These are phyloP conservation scores for Oxalis stricta DNA, from an alignment of 441 rosid species.

Conservation along the genomic window DNA sequence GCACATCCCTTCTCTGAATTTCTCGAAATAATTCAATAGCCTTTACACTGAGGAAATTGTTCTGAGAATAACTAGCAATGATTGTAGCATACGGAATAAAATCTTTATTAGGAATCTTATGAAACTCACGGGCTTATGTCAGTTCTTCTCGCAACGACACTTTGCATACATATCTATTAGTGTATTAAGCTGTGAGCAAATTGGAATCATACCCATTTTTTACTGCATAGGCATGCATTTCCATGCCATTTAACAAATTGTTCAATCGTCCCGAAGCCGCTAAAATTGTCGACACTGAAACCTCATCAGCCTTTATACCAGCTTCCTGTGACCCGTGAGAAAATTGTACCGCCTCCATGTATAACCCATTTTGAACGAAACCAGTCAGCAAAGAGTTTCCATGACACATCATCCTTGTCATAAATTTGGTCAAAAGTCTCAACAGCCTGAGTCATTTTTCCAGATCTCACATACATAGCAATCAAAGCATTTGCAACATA, in stretches of 20 bases:
- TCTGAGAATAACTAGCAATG: constrained; percentile 67
- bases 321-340: constrained; percentile 31
- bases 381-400: constrained; percentile 72
- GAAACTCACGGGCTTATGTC: constrained; percentile 46
- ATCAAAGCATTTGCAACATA: constrained; percentile 59
- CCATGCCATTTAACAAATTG: constrained; percentile 57
- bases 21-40: constrained; percentile 39
- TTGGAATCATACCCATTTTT: constrained; percentile 41
- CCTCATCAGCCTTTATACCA: constrained; percentile 45
- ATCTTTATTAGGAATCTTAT: constrained; percentile 42
- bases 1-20: constrained; percentile 26
- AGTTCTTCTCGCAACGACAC: constrained; percentile 35
- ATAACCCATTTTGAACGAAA: constrained; percentile 48
- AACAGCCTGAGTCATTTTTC: constrained; percentile 33
- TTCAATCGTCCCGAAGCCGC: constrained; percentile 52
- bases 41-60: constrained; percentile 22
- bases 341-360: constrained; percentile 32
- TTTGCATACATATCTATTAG: constrained; percentile 70
- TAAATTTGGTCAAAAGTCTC: constrained; percentile 23
- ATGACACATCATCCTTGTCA: constrained; percentile 46
- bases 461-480: constrained; percentile 57
- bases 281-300: constrained; percentile 36
- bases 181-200: constrained; percentile 52
- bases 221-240: constrained; percentile 62
- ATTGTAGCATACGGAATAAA: constrained; percentile 71